These are phyloP conservation scores for Neurospora sp. DNA, from an alignment of 2,329 filamentous ascomycete genomes.

Conservation along the genomic window DNA sequence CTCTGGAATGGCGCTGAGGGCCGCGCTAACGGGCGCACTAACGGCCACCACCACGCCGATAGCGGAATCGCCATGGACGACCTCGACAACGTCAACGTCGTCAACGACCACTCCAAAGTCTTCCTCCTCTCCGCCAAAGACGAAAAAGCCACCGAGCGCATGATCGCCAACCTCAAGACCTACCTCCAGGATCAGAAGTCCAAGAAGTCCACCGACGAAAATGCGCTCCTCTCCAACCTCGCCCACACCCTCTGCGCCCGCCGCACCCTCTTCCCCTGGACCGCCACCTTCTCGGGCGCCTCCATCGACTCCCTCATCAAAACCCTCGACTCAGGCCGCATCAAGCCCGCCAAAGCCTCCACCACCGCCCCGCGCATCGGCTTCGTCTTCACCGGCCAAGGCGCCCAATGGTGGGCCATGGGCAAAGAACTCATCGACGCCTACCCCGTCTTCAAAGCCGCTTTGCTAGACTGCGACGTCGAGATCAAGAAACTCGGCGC, in stretches of 20 bases:
- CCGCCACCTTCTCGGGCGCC: constrained; percentile 6
- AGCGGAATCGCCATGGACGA: constrained; percentile 1
- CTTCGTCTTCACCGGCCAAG: constrained; percentile 26
- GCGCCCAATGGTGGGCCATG: constrained; percentile 27
- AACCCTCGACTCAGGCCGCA: constrained; percentile 16
- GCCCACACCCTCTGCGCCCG: constrained; percentile 22
- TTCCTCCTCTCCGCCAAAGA: constrained; percentile 16
- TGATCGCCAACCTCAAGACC: constrained; percentile 17
- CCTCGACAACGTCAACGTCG: background rate
- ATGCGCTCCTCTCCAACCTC: constrained; percentile 19
- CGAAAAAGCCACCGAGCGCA: constrained; percentile 16
- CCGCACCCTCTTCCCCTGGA: constrained; percentile 19
- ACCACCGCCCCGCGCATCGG: constrained; percentile 17
- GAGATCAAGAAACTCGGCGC: constrained; percentile 13
- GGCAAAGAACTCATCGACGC: constrained; percentile 20
- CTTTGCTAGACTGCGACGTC: constrained; percentile 11
- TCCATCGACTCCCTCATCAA: constrained; percentile 10
- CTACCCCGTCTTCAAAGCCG: constrained; percentile 14
- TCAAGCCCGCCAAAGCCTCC: constrained; percentile 15
- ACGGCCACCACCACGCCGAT: constrained; percentile 4
- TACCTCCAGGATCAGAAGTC: constrained; percentile 15
- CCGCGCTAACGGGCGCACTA: background rate
- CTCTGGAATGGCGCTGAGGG: constrained; percentile 1
- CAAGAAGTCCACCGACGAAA: constrained; percentile 11
- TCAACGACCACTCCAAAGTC: constrained; percentile 5